A percentile compares a stretch with the other conserved stretches of the same genome.
Evolutionary conservation across 2,329 filamentous ascomycete species (phyloP).

Genomic region (Pleurostoma richardsiae): DNA sequence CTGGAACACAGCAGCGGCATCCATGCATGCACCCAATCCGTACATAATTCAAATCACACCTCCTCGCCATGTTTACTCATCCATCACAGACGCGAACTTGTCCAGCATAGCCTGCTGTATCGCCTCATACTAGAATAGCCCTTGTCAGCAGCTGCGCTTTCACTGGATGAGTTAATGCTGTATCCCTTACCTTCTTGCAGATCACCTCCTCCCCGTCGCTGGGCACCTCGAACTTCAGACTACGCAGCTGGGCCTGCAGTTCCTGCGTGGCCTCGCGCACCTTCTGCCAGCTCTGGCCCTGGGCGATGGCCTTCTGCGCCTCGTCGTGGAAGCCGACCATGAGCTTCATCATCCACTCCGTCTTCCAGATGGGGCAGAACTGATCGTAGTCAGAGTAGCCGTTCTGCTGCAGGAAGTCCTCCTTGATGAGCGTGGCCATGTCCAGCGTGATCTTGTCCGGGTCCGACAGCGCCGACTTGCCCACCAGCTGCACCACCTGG

Average conservation of each 20-base stretch:
- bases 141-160: slow-evolving; percentile 28
- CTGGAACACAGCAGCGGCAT: too few species aligned
- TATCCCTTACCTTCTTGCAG: slow-evolving; percentile 67
- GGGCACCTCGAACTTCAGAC: slow-evolving; percentile 96
- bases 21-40: too few species aligned
- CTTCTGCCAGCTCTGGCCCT: slow-evolving; percentile 89
- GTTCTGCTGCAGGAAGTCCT: slow-evolving; percentile 98
- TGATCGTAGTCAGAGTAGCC: slow-evolving; percentile 99
- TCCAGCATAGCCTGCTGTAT: slow-evolving; percentile 90
- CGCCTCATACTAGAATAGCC: slow-evolving; percentile 69
- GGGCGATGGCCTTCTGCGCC: slow-evolving; percentile 87
- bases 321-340: slow-evolving; percentile 99
- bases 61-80: slow-evolving; percentile 61
- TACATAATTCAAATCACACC: slow-evolving; percentile 5
- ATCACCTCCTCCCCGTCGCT: slow-evolving; percentile 77
- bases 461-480: slow-evolving; percentile 93
- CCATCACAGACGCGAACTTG: slow-evolving; percentile 93
- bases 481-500: slow-evolving; percentile 96
- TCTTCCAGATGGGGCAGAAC: slow-evolving; percentile 99
- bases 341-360: slow-evolving; percentile 99
- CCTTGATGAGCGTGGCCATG: slow-evolving; percentile 86
- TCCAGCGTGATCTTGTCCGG: slow-evolving; percentile 98
- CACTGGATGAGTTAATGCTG: not conserved
- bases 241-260: slow-evolving; percentile 77
- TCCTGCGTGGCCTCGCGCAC: slow-evolving; percentile 86